Base-by-base conservation (phyloP, 192 early-diverging fungal genomes). In the Backusella macrospora region DNA sequence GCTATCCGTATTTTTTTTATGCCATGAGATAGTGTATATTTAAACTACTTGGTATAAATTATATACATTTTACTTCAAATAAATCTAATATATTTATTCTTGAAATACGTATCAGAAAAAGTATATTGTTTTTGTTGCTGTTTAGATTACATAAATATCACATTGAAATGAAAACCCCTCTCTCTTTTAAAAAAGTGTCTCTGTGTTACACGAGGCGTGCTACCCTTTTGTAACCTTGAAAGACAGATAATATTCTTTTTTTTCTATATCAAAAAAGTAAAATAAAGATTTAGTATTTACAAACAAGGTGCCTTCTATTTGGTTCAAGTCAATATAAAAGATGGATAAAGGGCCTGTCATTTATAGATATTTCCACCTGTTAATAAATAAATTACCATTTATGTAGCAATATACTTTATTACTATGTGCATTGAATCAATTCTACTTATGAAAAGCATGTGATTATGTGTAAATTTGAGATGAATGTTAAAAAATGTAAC, bases 401-500 rank as follows among this genome's bases (percentile, higher is more conserved):
- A 26, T 59, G 12, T 0, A 59, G 21, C 3, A 59, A 13, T 4
- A 23, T 12, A 10, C 4, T 46, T 46, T 46, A 46, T 46, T 12
- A 4, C 10, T 4, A 14, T 46, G 45, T 26, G 21, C 4, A 6
- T 26, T 6, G 4, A 59, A 26, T 59, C 21, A 21, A 59, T 59
- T 59, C 21, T 26, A 26, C 23, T 59, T 59, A 3, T 59, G 52
- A 59, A 59, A 59, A 59, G 21, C 52, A 59, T 59, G 52, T 59
- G 52, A 59, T 59, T 59, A 59, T 26, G 18, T 59, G 52, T 59
- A 59, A 23, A 55, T 55, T 55, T 55, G 23, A 55, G 23, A 55
- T 55, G 5, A 59, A 13, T 59, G 52, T 59, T 59, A 59, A 59
- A 59, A 59, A 59, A 26, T 59, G 52, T 59, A 59, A 59, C 52